A percentile compares a stretch with the other conserved stretches of the same genome.
phyloP scores from a whole-genome alignment of 2,329 filamentous ascomycete genomes.

The Microdochium trichocladiopsis region DNA sequence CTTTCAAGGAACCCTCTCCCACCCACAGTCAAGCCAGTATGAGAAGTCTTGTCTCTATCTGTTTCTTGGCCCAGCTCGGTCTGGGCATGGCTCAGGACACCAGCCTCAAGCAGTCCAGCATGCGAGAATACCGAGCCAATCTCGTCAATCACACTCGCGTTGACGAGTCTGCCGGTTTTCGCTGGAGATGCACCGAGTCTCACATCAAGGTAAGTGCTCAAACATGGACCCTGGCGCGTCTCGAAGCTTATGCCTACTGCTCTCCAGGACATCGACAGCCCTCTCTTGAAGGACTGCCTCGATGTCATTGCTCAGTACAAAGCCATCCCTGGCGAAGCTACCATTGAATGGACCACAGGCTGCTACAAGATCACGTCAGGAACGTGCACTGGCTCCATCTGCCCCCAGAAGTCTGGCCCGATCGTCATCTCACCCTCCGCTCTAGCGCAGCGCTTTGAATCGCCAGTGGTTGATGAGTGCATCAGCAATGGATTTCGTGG shows the following conservation, averaged over 20 bases:
- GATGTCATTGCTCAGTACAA: slow-evolving; percentile 13
- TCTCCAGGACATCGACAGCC: slow-evolving; percentile 1
- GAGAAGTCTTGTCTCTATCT: neutral
- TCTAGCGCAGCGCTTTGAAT: slow-evolving; percentile 14
- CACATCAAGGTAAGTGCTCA: neutral
- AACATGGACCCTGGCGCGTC: neutral
- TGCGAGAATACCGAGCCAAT: neutral
- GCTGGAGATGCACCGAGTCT: neutral
- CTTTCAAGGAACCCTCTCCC: no score
- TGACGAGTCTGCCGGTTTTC: neutral
- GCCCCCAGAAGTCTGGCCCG: slow-evolving; percentile 14
- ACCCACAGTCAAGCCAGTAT: no score
- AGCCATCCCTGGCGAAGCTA: slow-evolving; percentile 10
- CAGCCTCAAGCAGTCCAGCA: neutral
- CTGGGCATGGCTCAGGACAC: neutral
- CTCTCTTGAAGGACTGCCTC: slow-evolving; percentile 16
- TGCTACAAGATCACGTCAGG: slow-evolving; percentile 14
- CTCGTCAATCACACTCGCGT: neutral
- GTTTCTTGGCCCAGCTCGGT: neutral
- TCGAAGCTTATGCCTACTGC: neutral
- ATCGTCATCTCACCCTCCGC: slow-evolving; percentile 12
- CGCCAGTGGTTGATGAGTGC: slow-evolving; percentile 14
- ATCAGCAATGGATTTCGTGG: slow-evolving; percentile 17
- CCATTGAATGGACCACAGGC: slow-evolving; percentile 14
- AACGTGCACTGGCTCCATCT: slow-evolving; percentile 17